Evolutionary conservation across 768 basidiomycete genomes (phyloP), one percentile per base, ranked within the genome.

Genomic region (Hortiboletus campestris): DNA sequence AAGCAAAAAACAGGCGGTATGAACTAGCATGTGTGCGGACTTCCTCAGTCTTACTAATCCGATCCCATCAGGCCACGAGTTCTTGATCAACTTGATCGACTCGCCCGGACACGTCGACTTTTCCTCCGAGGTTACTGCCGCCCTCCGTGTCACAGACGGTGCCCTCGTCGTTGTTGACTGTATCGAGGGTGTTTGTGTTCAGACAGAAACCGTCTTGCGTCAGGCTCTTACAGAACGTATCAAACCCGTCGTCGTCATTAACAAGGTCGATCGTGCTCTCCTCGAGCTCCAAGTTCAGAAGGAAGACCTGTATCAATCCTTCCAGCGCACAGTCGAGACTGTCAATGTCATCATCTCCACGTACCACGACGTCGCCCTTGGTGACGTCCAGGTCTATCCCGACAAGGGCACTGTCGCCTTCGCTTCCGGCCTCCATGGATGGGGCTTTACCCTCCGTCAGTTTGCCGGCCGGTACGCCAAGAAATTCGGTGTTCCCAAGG

Each of bases 71-170:
- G 94, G 94, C 62, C 81, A 85, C 71, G 93, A 98, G 74, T 99
- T 99, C 84, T 84, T 99, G 83, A 98, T 99, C 83, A 99, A 99
- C 80, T 78, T 99, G 79, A 98, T 99, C 80, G 97, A 99, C 74
- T 98, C 95, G 9, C 97, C 97, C 51, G 97, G 97, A 67, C 97
- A 99, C 85, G 97, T 99, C 75, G 97, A 99, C 75, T 99, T 99
- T 83, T 99, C 97, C 34, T 98, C 97, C 49, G 97, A 99, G 77
- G 97, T 99, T 67, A 99, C 97, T 3, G 97, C 97, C 59, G 97
- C 97, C 62, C 93, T 99, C 72, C 97, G 97, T 79, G 97, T 99
- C 69, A 99, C 97, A 60, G 97, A 99, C 63, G 97, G 96, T 81
- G 97, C 97, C 57, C 89, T 99, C 64, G 97, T 99, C 68, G 97